A percentile compares a stretch with the other conserved stretches of the same genome.
These are phyloP conservation scores for Kuraishia borneana DNA, from an alignment of 805 yeast genomes.

Conservation along the genomic window DNA sequence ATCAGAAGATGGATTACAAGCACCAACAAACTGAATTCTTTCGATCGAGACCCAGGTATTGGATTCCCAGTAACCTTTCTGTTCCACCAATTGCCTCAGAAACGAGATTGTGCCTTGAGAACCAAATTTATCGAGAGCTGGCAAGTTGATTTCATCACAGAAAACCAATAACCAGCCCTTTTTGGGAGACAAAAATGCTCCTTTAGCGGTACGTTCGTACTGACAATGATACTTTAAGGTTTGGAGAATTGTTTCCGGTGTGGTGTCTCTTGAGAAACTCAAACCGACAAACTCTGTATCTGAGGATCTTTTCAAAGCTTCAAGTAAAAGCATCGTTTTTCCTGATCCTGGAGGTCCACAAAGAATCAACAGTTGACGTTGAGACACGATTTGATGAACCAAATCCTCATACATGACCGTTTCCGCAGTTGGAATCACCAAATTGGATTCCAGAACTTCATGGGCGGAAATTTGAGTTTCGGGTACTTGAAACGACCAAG, in stretches of 20 bases:
- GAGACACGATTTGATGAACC: slow-evolving; percentile 42
- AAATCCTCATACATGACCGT: slow-evolving; percentile 58
- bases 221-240: slow-evolving; percentile 66
- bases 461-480: slow-evolving; percentile 39
- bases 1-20: slow-evolving; percentile 85
- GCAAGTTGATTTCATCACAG: slow-evolving; percentile 87
- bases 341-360: slow-evolving; percentile 99
- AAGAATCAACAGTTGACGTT: slow-evolving; percentile 51
- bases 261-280: slow-evolving; percentile 76
- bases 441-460: slow-evolving; percentile 46
- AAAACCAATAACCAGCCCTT: slow-evolving; percentile 67
- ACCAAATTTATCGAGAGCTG: slow-evolving; percentile 59
- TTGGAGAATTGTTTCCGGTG: slow-evolving; percentile 46
- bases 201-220: slow-evolving; percentile 40
- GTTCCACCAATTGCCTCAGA: slow-evolving; percentile 64
- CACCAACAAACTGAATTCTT: slow-evolving; percentile 80
- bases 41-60: slow-evolving; percentile 54
- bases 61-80: slow-evolving; percentile 67
- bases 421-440: slow-evolving; percentile 71
- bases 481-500: slow-evolving; percentile 29
- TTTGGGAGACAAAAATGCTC: slow-evolving; percentile 46
- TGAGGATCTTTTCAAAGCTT: slow-evolving; percentile 49
- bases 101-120: slow-evolving; percentile 64
- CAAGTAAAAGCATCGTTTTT: slow-evolving; percentile 81
- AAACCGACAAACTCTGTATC: slow-evolving; percentile 52